Evolutionary conservation across 306 rosid species (phyloP), one percentile per base, ranked within the genome.

Genomic region (Ormosia emarginata): DNA sequence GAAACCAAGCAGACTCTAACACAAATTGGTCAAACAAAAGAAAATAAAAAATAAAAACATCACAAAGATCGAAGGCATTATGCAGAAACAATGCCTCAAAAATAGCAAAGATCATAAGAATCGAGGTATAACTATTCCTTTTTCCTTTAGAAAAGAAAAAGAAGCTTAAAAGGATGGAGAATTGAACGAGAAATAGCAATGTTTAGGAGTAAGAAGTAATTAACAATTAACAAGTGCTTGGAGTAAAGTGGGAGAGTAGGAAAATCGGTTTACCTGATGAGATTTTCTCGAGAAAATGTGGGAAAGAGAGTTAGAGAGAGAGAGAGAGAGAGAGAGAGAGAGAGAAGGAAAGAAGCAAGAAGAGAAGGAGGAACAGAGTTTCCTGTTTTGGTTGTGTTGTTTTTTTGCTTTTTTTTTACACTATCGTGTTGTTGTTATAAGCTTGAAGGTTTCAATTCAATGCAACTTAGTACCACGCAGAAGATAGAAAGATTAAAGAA

Each of bases 211-310:
- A 24, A 24, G 24, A 24, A 24, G 24, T 24, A 24, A 24, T 24
- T 24, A 24, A 24, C 24, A 24, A 24, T 24, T 44, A 18, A 40
- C 1, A 34, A 78, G 55, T 9, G 43, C 30, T 53, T 24, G 17
- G 11, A 56, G 81, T 39, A 17, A 59, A 75, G 79, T 17, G 34
- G 8, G 17, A 37, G 81, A 68, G 70, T 14, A 80, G 72, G 61
- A 55, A 81, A 75, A 30, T 17, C 61, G 8, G 15, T 13, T 85
- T 73, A 94, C 91, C 92, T 74, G 77, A 55, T 40, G 86, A 80
- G 74, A 53, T 84, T 77, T 80, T 50, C 71, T 33, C 55, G 77
- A 79, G 70, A 82, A 77, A 90, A 86, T 86, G 89, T 84, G 86
- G 82, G 85, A 87, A 71, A 85, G 75, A 46, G 24, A 24, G 24